Conservation (phyloP, 2,329 filamentous ascomycete species). For the Ophiostoma pallidulum region DNA sequence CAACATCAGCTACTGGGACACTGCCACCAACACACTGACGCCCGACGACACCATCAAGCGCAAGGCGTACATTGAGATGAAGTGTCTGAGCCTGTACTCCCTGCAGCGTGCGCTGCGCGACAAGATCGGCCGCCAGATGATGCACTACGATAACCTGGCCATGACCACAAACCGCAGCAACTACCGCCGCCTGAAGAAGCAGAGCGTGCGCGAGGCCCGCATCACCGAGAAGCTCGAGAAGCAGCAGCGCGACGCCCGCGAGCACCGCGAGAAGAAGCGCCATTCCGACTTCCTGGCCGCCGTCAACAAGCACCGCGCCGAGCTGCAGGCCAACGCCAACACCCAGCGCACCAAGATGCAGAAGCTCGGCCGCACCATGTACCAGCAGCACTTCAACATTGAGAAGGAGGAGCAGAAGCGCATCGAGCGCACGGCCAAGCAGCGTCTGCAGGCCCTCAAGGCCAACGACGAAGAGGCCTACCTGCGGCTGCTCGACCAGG, state of each 20-base stretch:
- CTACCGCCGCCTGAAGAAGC: slow-evolving; percentile 95
- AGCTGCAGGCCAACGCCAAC: slow-evolving; percentile 59
- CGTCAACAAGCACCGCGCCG: slow-evolving; percentile 70
- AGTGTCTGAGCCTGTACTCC: slow-evolving; percentile 75
- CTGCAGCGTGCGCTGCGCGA: slow-evolving; percentile 83
- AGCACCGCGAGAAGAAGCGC: slow-evolving; percentile 95
- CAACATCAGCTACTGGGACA: slow-evolving; percentile 82
- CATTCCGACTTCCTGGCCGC: slow-evolving; percentile 85
- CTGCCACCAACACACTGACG: slow-evolving; percentile 54
- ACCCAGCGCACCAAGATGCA: slow-evolving; percentile 65
- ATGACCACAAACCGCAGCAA: slow-evolving; percentile 91
- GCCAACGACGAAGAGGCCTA: slow-evolving; percentile 99
- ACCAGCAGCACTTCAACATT: slow-evolving; percentile 83
- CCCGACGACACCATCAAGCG: slow-evolving; percentile 77
- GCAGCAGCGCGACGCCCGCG: slow-evolving; percentile 91
- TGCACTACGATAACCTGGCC: slow-evolving; percentile 89
- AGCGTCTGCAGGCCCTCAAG: slow-evolving; percentile 97
- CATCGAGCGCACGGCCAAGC: slow-evolving; percentile 93
- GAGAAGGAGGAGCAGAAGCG: slow-evolving; percentile 99
- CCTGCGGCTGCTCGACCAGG: slow-evolving; percentile 92
- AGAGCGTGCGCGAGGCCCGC: slow-evolving; percentile 85
- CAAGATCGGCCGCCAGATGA: slow-evolving; percentile 82
- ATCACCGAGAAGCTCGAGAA: slow-evolving; percentile 99
- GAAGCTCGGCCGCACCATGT: slow-evolving; percentile 85
- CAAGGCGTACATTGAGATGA: slow-evolving; percentile 90